Conservation (phyloP, 495 filamentous ascomycete species). For the Neurospora pannonica region DNA sequence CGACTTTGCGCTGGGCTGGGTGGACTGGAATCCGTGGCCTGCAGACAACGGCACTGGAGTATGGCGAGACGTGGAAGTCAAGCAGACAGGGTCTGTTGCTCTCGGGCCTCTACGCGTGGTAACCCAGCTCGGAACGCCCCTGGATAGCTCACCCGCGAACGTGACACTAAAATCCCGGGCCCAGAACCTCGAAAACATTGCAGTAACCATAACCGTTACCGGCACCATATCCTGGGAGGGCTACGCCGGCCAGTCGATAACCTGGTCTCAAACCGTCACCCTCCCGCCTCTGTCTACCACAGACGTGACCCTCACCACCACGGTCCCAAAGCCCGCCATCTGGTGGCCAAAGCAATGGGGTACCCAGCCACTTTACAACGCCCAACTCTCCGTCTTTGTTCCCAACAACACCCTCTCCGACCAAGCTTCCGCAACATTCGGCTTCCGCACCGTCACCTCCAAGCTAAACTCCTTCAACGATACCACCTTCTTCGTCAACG, state of each 20-base stretch:
- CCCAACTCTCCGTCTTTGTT: slow-evolving; percentile 27
- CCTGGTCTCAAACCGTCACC: slow-evolving; percentile 23
- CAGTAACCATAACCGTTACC: slow-evolving; percentile 26
- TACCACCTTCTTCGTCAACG: slow-evolving; percentile 46
- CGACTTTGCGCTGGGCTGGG: slow-evolving; percentile 51
- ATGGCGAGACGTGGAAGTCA: slow-evolving; percentile 52
- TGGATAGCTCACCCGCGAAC: slow-evolving; percentile 20
- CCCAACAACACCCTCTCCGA: slow-evolving; percentile 37
- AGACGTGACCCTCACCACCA: slow-evolving; percentile 29
- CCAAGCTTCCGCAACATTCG: slow-evolving; percentile 30
- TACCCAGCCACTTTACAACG: slow-evolving; percentile 34
- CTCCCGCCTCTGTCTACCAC: slow-evolving; percentile 27
- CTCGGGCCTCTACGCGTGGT: slow-evolving; percentile 41
- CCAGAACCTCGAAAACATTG: slow-evolving; percentile 36
- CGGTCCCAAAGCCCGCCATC: slow-evolving; percentile 28
- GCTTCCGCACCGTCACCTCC: slow-evolving; percentile 46
- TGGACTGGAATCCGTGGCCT: slow-evolving; percentile 60
- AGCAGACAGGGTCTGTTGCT: slow-evolving; percentile 45
- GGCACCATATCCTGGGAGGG: slow-evolving; percentile 27
- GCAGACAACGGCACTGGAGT: slow-evolving; percentile 49
- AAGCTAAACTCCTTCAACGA: slow-evolving; percentile 44
- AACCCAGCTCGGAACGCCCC: slow-evolving; percentile 29
- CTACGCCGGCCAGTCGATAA: slow-evolving; percentile 9
- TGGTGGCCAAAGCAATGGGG: slow-evolving; percentile 46
- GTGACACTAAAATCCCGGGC: slow-evolving; percentile 39